Base-by-base conservation (phyloP, 441 rosid species). In the Populus hybrid region DNA sequence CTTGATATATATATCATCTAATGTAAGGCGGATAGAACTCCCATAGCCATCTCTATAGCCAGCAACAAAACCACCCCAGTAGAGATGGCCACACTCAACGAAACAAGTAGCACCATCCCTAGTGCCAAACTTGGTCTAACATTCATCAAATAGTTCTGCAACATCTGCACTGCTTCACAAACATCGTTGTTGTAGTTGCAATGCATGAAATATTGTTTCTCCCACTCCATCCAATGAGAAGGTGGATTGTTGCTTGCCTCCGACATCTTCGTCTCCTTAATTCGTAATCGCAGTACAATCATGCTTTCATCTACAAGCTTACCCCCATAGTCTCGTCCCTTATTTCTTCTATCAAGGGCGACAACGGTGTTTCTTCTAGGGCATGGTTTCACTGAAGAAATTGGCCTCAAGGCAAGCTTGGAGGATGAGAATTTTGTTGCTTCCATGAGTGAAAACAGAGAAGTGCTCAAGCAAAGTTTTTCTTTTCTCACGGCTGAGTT, bases 181-280 rank as follows among this genome's bases (percentile, higher is more conserved):
- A 92, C 84, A 2, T 80, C 68, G 1, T 84, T 73, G 76, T 87
- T 85, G 74, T 90, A 92, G 76, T 88, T 86, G 74, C 85, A 90
- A 74, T 68, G 68, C 14, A 26, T 9, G 69, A 77, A 85, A 40
- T 83, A 92, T 61, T 80, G 86, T 64, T 92, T 91, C 89, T 92
- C 95, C 93, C 93, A 92, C 9, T 83, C 88, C 92, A 89, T 87
- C 97, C 95, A 92, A 18, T 87, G 79, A n/a, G 83, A 64, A 9
- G 93, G 88, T 21, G 88, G 91, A 80, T 88, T 85, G 74, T 83
- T 82, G 80, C 81, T 80, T 69, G 78, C 31, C 82, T 92, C 94
- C 7, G 74, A 71, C 90, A 86, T 84, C 79, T 87, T 90, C 85
- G 76, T 82, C 81, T 90, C 94, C 66, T 86, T 89, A 12, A 92